Evolutionary conservation across 495 filamentous ascomycete genomes (phyloP).

Genomic region (Penicillium tannophilum): DNA sequence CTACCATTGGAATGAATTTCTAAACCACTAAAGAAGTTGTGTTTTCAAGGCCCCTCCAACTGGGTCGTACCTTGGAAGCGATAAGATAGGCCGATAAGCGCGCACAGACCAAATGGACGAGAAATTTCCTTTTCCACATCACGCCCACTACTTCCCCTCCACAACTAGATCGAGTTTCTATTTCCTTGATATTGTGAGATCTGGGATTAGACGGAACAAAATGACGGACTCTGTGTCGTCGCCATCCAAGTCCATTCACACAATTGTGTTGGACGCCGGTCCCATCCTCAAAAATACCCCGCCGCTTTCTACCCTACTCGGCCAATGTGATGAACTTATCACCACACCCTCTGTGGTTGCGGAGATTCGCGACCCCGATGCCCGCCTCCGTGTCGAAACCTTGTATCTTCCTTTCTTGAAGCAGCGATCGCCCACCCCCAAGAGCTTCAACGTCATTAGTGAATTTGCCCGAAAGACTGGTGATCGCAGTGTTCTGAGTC

Average conservation of each 20-base stretch:
- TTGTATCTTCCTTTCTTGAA: constrained; percentile 82
- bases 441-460: constrained; percentile 75
- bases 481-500: constrained; percentile 83
- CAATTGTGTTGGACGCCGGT: constrained; percentile 86
- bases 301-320: constrained; percentile 72
- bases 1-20: too few relatives aligned
- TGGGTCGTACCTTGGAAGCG: constrained; percentile 9
- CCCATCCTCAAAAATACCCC: constrained; percentile 91
- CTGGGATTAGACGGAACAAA: constrained; percentile 7
- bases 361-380: constrained; percentile 86
- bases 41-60: too few relatives aligned
- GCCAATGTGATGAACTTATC: constrained; percentile 73
- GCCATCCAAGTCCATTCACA: constrained; percentile 70
- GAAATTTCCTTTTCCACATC: constrained; percentile 28
- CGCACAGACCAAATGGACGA: constrained; percentile 33
- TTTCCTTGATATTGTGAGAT: background rate
- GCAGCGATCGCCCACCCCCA: constrained; percentile 68
- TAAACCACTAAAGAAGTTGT: too few relatives aligned
- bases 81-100: constrained; percentile 34
- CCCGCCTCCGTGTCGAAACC: constrained; percentile 77
- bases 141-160: constrained; percentile 11
- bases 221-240: constrained; percentile 42
- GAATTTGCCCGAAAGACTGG: constrained; percentile 90
- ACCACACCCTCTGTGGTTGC: constrained; percentile 84
- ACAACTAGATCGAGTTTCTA: constrained; percentile 7